A percentile compares a stretch with the other conserved stretches of the same genome.
These are phyloP conservation scores for Acarospora socialis DNA, from an alignment of 2,329 filamentous ascomycete genomes.

Conservation along the genomic window DNA sequence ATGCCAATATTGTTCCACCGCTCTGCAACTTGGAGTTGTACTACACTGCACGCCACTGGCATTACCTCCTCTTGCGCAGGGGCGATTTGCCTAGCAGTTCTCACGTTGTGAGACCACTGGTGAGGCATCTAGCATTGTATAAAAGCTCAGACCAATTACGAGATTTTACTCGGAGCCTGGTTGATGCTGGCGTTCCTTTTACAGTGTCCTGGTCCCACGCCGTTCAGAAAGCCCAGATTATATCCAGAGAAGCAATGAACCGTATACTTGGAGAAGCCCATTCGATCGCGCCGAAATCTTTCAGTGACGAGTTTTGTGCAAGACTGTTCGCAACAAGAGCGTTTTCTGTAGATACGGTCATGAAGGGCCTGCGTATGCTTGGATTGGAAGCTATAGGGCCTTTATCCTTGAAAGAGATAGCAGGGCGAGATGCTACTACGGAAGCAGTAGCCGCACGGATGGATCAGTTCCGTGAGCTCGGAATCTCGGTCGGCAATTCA, in stretches of 20 bases:
- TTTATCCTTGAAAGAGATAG: constrained; percentile 63
- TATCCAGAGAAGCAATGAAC: constrained; percentile 22
- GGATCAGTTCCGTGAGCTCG: constrained; percentile 43
- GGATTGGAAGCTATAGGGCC: constrained; percentile 61
- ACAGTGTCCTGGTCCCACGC: constrained; percentile 5
- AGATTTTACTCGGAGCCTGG: constrained; percentile 16
- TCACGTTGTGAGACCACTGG: constrained; percentile 19
- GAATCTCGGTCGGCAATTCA: constrained; percentile 48
- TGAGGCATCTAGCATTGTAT: constrained; percentile 7
- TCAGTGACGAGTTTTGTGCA: constrained; percentile 60
- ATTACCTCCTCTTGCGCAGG: constrained; percentile 28
- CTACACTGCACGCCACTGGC: constrained; percentile 31
- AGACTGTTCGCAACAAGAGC: constrained; percentile 67
- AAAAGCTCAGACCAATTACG: constrained; percentile 1
- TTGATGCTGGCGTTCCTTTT: constrained; percentile 15
- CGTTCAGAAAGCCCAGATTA: constrained; percentile 9
- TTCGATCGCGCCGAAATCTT: constrained; percentile 27
- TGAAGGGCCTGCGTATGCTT: constrained; percentile 55
- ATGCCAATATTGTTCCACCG: constrained; percentile 27
- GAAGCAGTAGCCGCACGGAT: constrained; percentile 46
- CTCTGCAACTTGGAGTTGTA: constrained; percentile 26
- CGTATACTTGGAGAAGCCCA: constrained; percentile 9
- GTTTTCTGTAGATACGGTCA: constrained; percentile 56
- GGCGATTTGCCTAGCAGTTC: constrained; percentile 28
- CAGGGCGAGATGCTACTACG: constrained; percentile 43